phyloP scores from a whole-genome alignment of 2,329 filamentous ascomycete species.

The Fusarium sp. region DNA sequence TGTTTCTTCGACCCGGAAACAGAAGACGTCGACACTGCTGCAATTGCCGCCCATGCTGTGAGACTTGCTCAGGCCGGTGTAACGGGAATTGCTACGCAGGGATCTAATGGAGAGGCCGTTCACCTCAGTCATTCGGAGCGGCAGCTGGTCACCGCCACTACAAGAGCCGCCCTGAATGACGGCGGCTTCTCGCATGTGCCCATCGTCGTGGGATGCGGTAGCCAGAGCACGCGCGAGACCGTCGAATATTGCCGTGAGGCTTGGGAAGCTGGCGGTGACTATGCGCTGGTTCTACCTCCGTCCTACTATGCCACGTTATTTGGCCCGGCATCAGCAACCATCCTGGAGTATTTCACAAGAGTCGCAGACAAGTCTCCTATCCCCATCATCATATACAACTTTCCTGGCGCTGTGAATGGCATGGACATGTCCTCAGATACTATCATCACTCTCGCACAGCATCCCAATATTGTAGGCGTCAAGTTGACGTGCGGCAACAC shows the following conservation, averaged over 20 bases:
- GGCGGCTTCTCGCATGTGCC: slow-evolving; percentile 74
- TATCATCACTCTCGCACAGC: slow-evolving; percentile 68
- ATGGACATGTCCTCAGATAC: slow-evolving; percentile 72
- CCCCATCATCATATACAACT: slow-evolving; percentile 77
- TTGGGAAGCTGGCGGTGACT: slow-evolving; percentile 75
- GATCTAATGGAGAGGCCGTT: slow-evolving; percentile 85
- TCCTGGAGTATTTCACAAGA: slow-evolving; percentile 73
- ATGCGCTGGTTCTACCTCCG: slow-evolving; percentile 79
- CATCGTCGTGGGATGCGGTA: slow-evolving; percentile 80
- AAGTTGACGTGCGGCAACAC: slow-evolving; percentile 79
- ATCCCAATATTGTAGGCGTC: slow-evolving; percentile 74
- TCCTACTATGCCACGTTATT: slow-evolving; percentile 79
- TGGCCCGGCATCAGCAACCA: slow-evolving; percentile 60
- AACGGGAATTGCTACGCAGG: slow-evolving; percentile 79
- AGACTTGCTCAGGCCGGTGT: slow-evolving; percentile 80
- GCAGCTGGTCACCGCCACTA: slow-evolving; percentile 73
- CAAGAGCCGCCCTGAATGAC: slow-evolving; percentile 73
- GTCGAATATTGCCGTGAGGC: slow-evolving; percentile 77
- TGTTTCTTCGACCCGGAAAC: slow-evolving; percentile 75
- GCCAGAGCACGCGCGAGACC: slow-evolving; percentile 78
- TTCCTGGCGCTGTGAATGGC: slow-evolving; percentile 71
- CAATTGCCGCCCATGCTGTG: slow-evolving; percentile 70
- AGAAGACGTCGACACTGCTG: slow-evolving; percentile 74
- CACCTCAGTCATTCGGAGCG: slow-evolving; percentile 79
- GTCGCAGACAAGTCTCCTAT: slow-evolving; percentile 73